Evolutionary conservation across 2,329 filamentous ascomycete genomes (phyloP).

Genomic region (Colletotrichum sp.): DNA sequence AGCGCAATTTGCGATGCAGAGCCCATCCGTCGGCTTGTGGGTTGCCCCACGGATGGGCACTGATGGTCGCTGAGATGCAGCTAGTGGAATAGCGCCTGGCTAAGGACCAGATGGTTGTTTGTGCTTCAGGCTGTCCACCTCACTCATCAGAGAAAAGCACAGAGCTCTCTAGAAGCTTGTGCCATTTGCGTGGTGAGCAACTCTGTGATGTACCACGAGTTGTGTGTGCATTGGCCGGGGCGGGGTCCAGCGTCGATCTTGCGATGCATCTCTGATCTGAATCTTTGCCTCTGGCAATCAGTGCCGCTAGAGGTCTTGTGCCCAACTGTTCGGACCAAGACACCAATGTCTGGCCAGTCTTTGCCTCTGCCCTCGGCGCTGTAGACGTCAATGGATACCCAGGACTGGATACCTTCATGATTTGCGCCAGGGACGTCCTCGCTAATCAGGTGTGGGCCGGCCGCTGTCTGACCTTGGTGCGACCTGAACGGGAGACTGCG

Average conservation of each 20-base stretch:
- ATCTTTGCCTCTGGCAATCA: not conserved
- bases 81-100: slow-evolving; percentile 1
- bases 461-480: slow-evolving; percentile 15
- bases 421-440: slow-evolving; percentile 22
- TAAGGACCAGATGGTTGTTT: not conserved
- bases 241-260: not conserved
- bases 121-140: slow-evolving; percentile 7
- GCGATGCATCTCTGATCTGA: not conserved
- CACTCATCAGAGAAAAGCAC: not conserved
- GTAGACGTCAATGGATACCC: not conserved
- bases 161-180: not conserved
- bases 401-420: slow-evolving; percentile 7
- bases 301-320: not conserved
- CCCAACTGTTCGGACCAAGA: not conserved
- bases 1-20: slow-evolving; percentile 2
- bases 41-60: slow-evolving; percentile 17
- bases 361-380: not conserved
- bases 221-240: not conserved
- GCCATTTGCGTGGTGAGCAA: not conserved
- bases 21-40: slow-evolving; percentile 1
- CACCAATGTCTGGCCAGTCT: not conserved
- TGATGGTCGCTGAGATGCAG: slow-evolving; percentile 12
- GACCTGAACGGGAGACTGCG: slow-evolving; percentile 19
- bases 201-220: not conserved
- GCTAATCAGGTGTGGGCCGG: slow-evolving; percentile 20